Evolutionary conservation across 495 filamentous ascomycete species (phyloP).

Genomic region (Aspergillus carlsbadensis): DNA sequence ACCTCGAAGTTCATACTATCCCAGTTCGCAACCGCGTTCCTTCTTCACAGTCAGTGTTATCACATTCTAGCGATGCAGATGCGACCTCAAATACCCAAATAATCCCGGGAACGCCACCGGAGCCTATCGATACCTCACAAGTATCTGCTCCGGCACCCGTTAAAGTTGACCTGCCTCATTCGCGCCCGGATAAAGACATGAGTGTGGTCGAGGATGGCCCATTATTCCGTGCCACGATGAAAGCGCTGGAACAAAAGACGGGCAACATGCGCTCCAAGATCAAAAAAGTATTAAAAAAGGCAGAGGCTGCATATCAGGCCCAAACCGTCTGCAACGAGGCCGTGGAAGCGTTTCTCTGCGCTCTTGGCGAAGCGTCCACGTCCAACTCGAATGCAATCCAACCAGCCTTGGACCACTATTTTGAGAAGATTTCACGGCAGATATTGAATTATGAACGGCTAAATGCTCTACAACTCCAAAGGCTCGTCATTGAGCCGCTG

Average conservation of each 20-base stretch:
- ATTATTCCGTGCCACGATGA: constrained; percentile 94
- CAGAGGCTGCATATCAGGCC: constrained; percentile 78
- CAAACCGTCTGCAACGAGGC: constrained; percentile 84
- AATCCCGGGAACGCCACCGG: constrained; percentile 65
- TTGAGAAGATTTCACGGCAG: constrained; percentile 91
- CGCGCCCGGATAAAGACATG: constrained; percentile 83
- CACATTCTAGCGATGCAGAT: constrained; percentile 69
- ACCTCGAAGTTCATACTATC: constrained; percentile 65
- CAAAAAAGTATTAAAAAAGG: constrained; percentile 92
- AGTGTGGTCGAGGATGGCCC: constrained; percentile 88
- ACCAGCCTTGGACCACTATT: constrained; percentile 95
- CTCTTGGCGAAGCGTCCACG: constrained; percentile 79
- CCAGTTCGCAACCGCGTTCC: constrained; percentile 77
- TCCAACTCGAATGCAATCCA: constrained; percentile 95
- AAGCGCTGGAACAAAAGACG: constrained; percentile 93
- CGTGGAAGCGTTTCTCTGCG: constrained; percentile 78
- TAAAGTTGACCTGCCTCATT: constrained; percentile 85
- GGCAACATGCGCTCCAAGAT: constrained; percentile 90
- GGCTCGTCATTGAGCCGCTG: constrained; percentile 90
- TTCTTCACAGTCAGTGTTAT: constrained; percentile 78
- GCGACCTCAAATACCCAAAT: constrained; percentile 43
- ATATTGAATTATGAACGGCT: constrained; percentile 84
- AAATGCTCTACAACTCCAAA: constrained; percentile 82
- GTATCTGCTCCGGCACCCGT: constrained; percentile 55
- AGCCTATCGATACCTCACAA: constrained; percentile 50